These are phyloP conservation scores for Zizania palustris DNA, from an alignment of 202 grass and related monocot species.

Conservation along the genomic window DNA sequence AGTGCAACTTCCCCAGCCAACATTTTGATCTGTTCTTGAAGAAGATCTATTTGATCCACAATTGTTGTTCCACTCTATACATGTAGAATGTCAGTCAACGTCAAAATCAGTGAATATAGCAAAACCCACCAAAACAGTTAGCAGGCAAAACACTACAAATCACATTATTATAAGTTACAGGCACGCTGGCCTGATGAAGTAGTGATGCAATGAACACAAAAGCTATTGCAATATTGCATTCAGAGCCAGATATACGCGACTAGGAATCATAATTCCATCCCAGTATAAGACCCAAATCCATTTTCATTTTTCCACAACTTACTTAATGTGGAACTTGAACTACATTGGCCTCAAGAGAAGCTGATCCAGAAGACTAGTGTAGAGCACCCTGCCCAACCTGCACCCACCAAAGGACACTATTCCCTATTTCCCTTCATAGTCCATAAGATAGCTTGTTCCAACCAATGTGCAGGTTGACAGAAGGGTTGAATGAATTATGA, in stretches of 20 bases:
- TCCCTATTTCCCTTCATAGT: constrained; percentile 2
- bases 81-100: constrained; percentile 29
- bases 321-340: constrained; percentile 19
- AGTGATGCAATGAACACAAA: constrained; percentile 12
- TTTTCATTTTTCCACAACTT: neutral
- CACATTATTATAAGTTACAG: too few species aligned
- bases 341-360: constrained; percentile 9
- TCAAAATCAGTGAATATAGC: constrained; percentile 1
- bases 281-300: constrained; percentile 15
- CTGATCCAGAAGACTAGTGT: neutral
- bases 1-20: constrained; percentile 87
- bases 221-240: neutral
- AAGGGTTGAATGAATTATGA: constrained; percentile 18
- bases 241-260: constrained; percentile 4
- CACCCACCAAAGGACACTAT: neutral
- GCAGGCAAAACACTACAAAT: too few species aligned
- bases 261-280: neutral
- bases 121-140: too few species aligned
- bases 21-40: constrained; percentile 96
- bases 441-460: constrained; percentile 8
- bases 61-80: constrained; percentile 85
- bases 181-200: neutral
- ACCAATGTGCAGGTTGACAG: neutral
- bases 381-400: neutral
- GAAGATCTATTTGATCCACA: constrained; percentile 98